A percentile compares a stretch with the other conserved stretches of the same genome.
Evolutionary conservation across 495 filamentous ascomycete species (phyloP).

Genomic region (Cercophora sp.): DNA sequence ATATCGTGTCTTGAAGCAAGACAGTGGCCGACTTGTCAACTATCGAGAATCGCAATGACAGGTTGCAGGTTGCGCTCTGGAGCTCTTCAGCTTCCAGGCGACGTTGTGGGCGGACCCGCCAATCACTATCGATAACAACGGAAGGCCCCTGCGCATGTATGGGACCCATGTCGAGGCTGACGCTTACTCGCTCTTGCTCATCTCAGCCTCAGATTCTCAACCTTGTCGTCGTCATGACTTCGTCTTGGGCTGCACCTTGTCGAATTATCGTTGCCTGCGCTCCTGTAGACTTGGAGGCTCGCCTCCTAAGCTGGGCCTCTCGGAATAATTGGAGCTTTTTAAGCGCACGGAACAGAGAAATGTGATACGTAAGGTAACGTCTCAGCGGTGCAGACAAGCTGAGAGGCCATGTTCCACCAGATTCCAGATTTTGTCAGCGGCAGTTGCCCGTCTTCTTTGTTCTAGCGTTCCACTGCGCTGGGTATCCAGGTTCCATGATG

Average conservation of each 20-base stretch:
- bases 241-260: too few relatives aligned
- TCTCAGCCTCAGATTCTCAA: neutral
- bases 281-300: too few relatives aligned
- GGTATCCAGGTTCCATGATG: neutral
- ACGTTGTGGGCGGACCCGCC: conserved; percentile 1
- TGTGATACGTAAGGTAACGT: neutral
- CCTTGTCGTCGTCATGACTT: neutral
- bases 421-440: conserved; percentile 2
- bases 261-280: too few relatives aligned
- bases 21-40: conserved; percentile 13
- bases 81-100: neutral
- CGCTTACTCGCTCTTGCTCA: neutral
- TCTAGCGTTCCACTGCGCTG: neutral
- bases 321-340: too few relatives aligned
- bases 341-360: too few relatives aligned
- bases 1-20: neutral
- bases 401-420: neutral
- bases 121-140: conserved; percentile 9
- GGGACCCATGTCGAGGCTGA: neutral
- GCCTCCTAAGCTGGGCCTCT: too few relatives aligned
- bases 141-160: neutral
- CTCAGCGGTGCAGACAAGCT: neutral
- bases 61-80: conserved; percentile 15
- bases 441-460: neutral
- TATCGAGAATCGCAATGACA: conserved; percentile 16